Evolutionary conservation across 305 asterid species (phyloP), one percentile per base, ranked within the genome.

Genomic region (Plantago coronopus): DNA sequence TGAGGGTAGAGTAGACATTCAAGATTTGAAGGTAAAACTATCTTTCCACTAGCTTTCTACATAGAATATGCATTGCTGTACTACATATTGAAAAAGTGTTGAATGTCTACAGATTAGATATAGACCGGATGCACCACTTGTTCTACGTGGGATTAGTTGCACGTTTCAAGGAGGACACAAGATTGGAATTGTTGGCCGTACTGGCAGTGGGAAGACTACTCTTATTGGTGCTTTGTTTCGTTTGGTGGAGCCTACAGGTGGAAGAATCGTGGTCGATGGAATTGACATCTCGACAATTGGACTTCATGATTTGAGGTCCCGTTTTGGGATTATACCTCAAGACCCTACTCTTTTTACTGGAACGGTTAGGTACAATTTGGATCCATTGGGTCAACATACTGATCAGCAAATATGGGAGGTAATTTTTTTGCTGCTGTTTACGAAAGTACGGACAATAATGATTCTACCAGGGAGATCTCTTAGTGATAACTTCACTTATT

Each of bases 141-240:
- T 89, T 69, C 83, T 93, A 60, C 89, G 83, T 3, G 97, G 99
- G 49, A 71, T 93, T 54, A 87, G 77, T 43, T 93, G 99, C 76
- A 81, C 83, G 14, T 83, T 89, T 38, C 78, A 93, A 70, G 97
- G 95, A 62, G 97, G 96, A 15, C 79, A 87, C 47, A 93, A 81
- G 55, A 81, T 89, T 42, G 97, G 99, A 11, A 79, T 93, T 54
- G 97, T 93, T 49, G 99, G 99, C 50, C 78, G 99, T 70, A 89
- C 99, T 1, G 99, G 99, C 25, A 93, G 99, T 67, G 99, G 97
- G 55, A 93, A 93, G 64, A 93, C 93, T 37, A 93, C 99, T 54
- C 96, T 93, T 49, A 85, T 89, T 1, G 74, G 99, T 45, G 97
- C 96, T 34, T 71, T 93, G 61, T 93, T 93, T 50, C 93, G 97